Conservation (phyloP, 441 rosid species). For the Pelargonium citronellum region DNA sequence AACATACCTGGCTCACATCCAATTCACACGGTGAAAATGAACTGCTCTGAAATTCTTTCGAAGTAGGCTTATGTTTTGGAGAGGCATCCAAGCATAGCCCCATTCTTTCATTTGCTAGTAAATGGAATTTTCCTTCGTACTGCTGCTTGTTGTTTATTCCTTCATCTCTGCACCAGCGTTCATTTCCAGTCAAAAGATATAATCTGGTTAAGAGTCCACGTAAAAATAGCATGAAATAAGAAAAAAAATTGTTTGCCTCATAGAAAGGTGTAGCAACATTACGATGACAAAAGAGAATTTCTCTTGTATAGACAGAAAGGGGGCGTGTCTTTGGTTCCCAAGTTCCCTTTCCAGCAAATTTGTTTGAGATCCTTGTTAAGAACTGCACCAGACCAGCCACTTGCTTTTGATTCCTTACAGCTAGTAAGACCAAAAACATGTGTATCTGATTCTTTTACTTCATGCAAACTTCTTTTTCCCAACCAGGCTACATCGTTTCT, state of each 20-base stretch:
- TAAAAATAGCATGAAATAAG: slow-evolving; percentile 1
- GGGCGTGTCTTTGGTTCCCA: slow-evolving; percentile 24
- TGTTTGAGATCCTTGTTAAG: slow-evolving; percentile 40
- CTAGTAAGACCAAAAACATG: slow-evolving; percentile 49
- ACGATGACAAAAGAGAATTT: slow-evolving; percentile 44
- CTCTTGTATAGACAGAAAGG: slow-evolving; percentile 65
- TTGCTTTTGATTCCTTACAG: slow-evolving; percentile 63
- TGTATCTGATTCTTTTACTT: slow-evolving; percentile 21
- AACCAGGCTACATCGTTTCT: slow-evolving; percentile 17
- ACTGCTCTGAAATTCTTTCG: slow-evolving; percentile 47
- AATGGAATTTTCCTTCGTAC: slow-evolving; percentile 39
- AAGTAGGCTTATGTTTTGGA: slow-evolving; percentile 49
- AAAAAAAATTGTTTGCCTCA: neutral
- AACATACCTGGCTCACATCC: slow-evolving; percentile 61
- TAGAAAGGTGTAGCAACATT: slow-evolving; percentile 19
- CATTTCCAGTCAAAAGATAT: slow-evolving; percentile 3
- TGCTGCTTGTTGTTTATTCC: slow-evolving; percentile 33
- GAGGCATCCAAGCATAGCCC: slow-evolving; percentile 71
- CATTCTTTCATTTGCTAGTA: slow-evolving; percentile 44
- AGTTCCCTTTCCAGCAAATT: slow-evolving; percentile 66
- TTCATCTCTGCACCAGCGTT: slow-evolving; percentile 39
- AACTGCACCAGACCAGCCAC: slow-evolving; percentile 51
- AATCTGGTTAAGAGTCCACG: neutral
- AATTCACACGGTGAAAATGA: slow-evolving; percentile 59
- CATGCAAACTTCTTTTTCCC: neutral